Evolutionary conservation across 2,329 filamentous ascomycete species (phyloP), one percentile per base, ranked within the genome.

Genomic region (Diaporthe eres): DNA sequence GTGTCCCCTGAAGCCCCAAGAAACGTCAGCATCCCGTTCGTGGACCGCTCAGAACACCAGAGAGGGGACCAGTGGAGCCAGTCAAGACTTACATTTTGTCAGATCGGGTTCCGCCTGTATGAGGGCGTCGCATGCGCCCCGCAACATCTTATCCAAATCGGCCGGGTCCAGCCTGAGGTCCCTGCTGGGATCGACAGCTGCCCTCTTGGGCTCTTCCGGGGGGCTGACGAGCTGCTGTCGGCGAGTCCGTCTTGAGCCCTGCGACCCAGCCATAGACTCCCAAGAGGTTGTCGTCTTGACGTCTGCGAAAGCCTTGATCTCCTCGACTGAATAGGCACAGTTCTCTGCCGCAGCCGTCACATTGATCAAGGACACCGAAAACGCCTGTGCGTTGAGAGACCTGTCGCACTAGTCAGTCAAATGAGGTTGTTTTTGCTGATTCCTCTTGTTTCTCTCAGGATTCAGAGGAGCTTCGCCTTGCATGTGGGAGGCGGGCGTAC

Each of bases 321-420:
- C 87, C 1, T 85, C 86, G 49, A 81, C 82, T 0, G 86, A 86
- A 81, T 89, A 90, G 2, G 83, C 78, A 80, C 85, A 87, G 75
- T 84, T 85, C 67, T 80, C 80, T 0, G 88, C 85, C 0, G 87
- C 86, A 0, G 85, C 86, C 0, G 88, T 87, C 53, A 92, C 81
- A 81, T 92, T 94, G 79, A 94, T 84, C 67, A 94, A 79, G 4
- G 92, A 93, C 8, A 94, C 88, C 19, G 91, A 93, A 80, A 94
- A 94, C 0, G 92, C 93, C 0, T 92, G 89, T 0, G 92, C 93
- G 78, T 94, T 94, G 79, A 95, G 87, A 22, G 92, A 94, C 49
- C 65, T 70, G n/a, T 55, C 34, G 22, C 15, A 28, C 31, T n/a
- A 31, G 34, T 70, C 10, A 70, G 65, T 28, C 51, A 8, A 12